phyloP scores from a whole-genome alignment of 306 rosid species.

The Medicago arabica region DNA sequence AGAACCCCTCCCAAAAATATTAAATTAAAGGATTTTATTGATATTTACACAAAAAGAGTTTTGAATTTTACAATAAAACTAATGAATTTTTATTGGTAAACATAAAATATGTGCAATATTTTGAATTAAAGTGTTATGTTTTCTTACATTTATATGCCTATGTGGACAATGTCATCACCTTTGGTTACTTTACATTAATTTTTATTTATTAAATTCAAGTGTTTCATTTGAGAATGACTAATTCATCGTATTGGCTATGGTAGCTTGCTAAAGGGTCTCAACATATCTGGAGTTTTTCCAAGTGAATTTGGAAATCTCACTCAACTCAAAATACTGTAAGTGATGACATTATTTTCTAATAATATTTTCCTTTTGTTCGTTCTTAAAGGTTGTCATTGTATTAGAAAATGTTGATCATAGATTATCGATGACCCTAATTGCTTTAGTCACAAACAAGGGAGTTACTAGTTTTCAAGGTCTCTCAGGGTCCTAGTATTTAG shows the following conservation, averaged over 20 bases:
- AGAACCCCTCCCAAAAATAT: neutral
- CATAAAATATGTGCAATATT: no score
- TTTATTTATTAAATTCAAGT: neutral
- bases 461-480: no score
- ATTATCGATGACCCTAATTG: no score
- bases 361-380: no score
- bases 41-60: neutral
- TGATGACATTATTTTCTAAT: neutral
- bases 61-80: neutral
- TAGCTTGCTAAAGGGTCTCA: conserved; percentile 67
- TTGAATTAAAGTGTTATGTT: no score
- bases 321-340: conserved; percentile 64
- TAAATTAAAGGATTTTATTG: neutral
- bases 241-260: neutral
- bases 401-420: no score
- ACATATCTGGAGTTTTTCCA: conserved; percentile 64
- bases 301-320: conserved; percentile 74
- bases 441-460: no score
- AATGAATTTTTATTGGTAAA: neutral
- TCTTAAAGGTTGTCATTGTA: no score
- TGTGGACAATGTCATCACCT: neutral
- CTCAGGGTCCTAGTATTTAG: no score
- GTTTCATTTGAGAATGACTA: conserved; percentile 16
- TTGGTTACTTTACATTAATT: neutral
- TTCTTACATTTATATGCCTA: neutral